A percentile compares a stretch with the other conserved stretches of the same genome.
phyloP scores from a whole-genome alignment of 2,329 filamentous ascomycete species.

The Colletotrichum tropicale region DNA sequence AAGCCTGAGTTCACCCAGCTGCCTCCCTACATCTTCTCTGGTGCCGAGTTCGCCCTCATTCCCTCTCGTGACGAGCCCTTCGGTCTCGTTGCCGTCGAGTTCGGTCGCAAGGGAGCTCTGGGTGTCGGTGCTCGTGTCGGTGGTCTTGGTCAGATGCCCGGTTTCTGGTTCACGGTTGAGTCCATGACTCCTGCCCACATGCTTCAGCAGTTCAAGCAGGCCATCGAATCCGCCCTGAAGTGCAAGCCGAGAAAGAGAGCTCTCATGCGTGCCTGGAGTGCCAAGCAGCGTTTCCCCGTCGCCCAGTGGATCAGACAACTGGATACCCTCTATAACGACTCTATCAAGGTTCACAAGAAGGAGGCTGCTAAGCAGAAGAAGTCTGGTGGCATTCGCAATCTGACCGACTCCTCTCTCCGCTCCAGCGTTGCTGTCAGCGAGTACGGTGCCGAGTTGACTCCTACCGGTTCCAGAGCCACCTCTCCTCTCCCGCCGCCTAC shows the following conservation, averaged over 20 bases:
- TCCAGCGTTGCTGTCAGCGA: conserved; percentile 13
- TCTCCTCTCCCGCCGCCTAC: conserved; percentile 12
- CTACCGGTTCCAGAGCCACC: conserved; percentile 4
- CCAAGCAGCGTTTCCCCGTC: conserved; percentile 70
- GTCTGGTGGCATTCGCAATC: conserved; percentile 11
- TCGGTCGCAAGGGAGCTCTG: conserved; percentile 70
- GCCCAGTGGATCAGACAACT: conserved; percentile 70
- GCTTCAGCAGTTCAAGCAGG: conserved; percentile 67
- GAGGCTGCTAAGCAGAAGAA: conserved; percentile 26
- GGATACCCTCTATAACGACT: conserved; percentile 63
- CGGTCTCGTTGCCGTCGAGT: conserved; percentile 71
- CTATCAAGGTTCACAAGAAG: conserved; percentile 56
- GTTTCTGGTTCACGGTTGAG: conserved; percentile 74
- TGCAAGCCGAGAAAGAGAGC: conserved; percentile 61
- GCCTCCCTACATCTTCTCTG: conserved; percentile 70
- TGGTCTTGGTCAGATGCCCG: conserved; percentile 73
- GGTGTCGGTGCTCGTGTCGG: conserved; percentile 71
- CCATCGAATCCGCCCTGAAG: conserved; percentile 64
- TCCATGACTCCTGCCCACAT: conserved; percentile 67
- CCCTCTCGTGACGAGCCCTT: conserved; percentile 74
- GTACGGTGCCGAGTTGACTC: conserved; percentile 6
- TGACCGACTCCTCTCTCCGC: conserved; percentile 12
- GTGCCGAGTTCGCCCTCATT: conserved; percentile 71
- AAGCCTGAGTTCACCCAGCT: conserved; percentile 71
- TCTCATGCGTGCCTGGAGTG: conserved; percentile 68